phyloP scores from a whole-genome alignment of 1,139 yeast genomes.

The Hyphopichia burtonii region DNA sequence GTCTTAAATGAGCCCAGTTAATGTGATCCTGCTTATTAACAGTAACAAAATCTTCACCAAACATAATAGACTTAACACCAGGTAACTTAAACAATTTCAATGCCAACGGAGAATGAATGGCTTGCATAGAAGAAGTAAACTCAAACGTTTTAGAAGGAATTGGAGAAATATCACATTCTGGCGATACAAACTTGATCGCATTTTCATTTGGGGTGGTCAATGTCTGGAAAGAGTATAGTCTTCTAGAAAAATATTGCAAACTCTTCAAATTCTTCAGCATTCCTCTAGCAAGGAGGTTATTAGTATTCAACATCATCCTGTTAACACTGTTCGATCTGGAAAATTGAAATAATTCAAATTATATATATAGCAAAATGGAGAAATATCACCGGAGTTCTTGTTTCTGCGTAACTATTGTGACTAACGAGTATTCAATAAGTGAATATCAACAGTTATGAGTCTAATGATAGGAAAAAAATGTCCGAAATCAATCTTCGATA shows the following conservation, averaged over 20 bases:
- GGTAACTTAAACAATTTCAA: slow-evolving; percentile 73
- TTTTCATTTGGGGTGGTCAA: slow-evolving; percentile 84
- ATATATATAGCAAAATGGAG: neutral
- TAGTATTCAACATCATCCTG: too few relatives aligned
- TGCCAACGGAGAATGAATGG: slow-evolving; percentile 81
- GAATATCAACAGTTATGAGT: too few relatives aligned
- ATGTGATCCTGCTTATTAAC: slow-evolving; percentile 48
- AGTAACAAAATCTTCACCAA: slow-evolving; percentile 61
- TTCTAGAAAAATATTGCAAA: slow-evolving; percentile 4
- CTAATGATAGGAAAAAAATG: neutral
- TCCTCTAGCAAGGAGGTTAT: neutral
- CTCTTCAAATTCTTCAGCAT: neutral
- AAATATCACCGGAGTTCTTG: neutral
- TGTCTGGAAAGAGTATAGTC: slow-evolving; percentile 40
- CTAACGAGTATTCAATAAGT: too few relatives aligned
- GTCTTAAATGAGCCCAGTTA: slow-evolving; percentile 47
- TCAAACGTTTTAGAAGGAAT: slow-evolving; percentile 60
- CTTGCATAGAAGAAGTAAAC: slow-evolving; percentile 67
- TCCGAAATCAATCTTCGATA: neutral
- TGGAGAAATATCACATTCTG: slow-evolving; percentile 56
- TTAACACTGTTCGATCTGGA: too few relatives aligned
- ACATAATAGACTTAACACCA: slow-evolving; percentile 85
- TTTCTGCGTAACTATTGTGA: too few relatives aligned
- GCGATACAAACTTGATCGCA: slow-evolving; percentile 75
- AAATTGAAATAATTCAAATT: neutral